Conservation (phyloP, 2,329 filamentous ascomycete species). For the Sporothrix euskadiensis region DNA sequence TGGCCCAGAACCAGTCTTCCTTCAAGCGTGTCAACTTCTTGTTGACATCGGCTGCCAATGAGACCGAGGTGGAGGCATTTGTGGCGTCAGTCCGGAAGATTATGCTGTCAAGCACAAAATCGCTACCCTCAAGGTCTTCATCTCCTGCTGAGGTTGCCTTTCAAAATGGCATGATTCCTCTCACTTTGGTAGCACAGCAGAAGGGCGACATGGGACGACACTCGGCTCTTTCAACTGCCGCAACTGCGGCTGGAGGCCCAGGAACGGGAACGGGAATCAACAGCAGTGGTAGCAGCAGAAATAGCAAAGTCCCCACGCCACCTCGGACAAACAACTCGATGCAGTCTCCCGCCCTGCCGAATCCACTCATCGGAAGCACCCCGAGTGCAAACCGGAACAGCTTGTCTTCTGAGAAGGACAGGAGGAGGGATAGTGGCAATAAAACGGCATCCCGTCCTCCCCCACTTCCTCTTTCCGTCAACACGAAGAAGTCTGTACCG, state of each 20-base stretch:
- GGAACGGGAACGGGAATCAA: not conserved
- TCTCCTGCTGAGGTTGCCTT: constrained; percentile 18
- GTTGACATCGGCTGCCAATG: constrained; percentile 56
- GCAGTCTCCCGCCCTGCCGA: constrained; percentile 21
- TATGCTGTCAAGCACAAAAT: constrained; percentile 48
- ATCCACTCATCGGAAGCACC: not conserved
- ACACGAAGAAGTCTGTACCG: not conserved
- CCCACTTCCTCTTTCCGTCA: not conserved
- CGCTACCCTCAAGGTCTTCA: constrained; percentile 39
- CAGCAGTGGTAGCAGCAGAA: constrained; percentile 11
- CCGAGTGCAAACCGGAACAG: not conserved
- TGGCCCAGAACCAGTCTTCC: constrained; percentile 36
- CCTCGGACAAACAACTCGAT: not conserved
- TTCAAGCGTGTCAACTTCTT: constrained; percentile 54
- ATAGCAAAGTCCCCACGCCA: constrained; percentile 18
- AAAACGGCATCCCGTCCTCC: not conserved
- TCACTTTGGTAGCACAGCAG: constrained; percentile 23
- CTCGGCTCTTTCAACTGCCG: constrained; percentile 19
- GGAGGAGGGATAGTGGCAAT: not conserved
- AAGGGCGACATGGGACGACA: constrained; percentile 4
- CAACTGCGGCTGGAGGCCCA: constrained; percentile 7
- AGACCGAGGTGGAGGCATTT: constrained; percentile 56
- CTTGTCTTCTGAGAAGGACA: not conserved
- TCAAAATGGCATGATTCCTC: constrained; percentile 13
- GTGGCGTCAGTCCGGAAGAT: constrained; percentile 55